Percentiles rank a stretch among this genome's conserved stretches.
Conservation (phyloP, 192 early-diverging fungal genomes). For the Tieghemiomyces parasiticus region DNA sequence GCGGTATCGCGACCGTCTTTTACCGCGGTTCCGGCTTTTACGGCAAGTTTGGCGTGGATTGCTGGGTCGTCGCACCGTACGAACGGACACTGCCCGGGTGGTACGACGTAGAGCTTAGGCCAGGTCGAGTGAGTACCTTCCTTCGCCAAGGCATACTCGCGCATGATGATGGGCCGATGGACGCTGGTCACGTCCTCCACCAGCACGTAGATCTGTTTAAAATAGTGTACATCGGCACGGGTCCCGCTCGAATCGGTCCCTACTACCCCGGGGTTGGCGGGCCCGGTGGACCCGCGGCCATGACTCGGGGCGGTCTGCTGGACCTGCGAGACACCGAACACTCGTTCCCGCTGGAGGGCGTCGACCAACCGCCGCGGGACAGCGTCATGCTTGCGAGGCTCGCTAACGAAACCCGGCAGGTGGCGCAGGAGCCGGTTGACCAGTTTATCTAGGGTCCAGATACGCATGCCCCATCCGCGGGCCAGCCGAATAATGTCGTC, state of each 20-base stretch:
- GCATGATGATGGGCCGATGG: slow-evolving; percentile 24
- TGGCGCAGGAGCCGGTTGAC: background rate
- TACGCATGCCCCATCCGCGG: background rate
- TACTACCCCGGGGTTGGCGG: too few species aligned
- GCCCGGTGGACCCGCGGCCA: too few species aligned
- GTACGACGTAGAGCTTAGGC: slow-evolving; percentile 36
- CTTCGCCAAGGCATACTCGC: slow-evolving; percentile 26
- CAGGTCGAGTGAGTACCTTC: slow-evolving; percentile 27
- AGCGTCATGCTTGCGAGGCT: background rate
- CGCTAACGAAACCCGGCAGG: background rate
- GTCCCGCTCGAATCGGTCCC: slow-evolving; percentile 14
- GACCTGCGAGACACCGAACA: slow-evolving; percentile 26
- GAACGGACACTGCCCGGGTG: slow-evolving; percentile 30
- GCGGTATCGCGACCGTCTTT: too few species aligned
- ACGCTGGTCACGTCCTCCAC: slow-evolving; percentile 27
- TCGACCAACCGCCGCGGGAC: slow-evolving; percentile 16
- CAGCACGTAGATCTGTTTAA: slow-evolving; percentile 29
- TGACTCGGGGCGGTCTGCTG: background rate
- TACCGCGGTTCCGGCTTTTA: too few species aligned
- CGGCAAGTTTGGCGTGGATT: background rate
- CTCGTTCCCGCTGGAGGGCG: slow-evolving; percentile 28
- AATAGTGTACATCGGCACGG: slow-evolving; percentile 28
- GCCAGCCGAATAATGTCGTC: slow-evolving; percentile 15
- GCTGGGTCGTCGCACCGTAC: slow-evolving; percentile 27
- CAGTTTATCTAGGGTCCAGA: background rate